Base-by-base conservation (phyloP, 1,284 basidiomycete genomes). In the Leccinum fallax region DNA sequence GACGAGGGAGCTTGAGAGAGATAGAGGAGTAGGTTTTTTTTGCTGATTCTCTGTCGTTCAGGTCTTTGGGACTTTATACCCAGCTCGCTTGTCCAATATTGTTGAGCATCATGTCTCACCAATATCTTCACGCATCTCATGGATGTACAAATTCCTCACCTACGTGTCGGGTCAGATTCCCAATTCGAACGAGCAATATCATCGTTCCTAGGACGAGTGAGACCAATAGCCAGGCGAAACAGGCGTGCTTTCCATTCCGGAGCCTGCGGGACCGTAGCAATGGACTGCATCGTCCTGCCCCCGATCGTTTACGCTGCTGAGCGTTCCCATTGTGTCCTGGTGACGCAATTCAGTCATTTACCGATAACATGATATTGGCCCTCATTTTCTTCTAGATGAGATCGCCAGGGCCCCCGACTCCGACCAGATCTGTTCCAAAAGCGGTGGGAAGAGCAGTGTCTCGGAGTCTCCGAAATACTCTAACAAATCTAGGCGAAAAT, bases 241-340 rank as follows among this genome's bases (percentile, higher is more conserved):
- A 57, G 69, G 71, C 73, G 69, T 72, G 71, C 64, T 63, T 64
- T 74, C 73, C 72, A 74, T 72, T 75, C 63, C 60, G 53, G 53
- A 53, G 46, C 65, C 63, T 71, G 68, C 69, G 70, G 66, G 61
- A 58, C 64, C 70, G 55, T 71, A 61, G 68, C 63, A 67, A 54
- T 70, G 61, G 69, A 61, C 49, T 55, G 55, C 59, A 53, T 60
- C 56, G 59, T 61, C 53, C 62, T 71, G 52, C 58, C 56, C 52
- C 62, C 61, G 69, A 71, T 71, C 66, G 54, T 48, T 67, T 30
- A 59, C 63, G 62, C 56, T 61, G 43, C 40, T 56, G 48, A 59
- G n/a, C 48, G 54, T 64, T 58, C 40, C 60, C 55, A 40, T 61
- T 65, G 61, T 65, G 63, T 58, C 58, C 19, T 58, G 49, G 65